Evolutionary conservation across 2,329 filamentous ascomycete genomes (phyloP).

Genomic region (Magnaporthiopsis poae): DNA sequence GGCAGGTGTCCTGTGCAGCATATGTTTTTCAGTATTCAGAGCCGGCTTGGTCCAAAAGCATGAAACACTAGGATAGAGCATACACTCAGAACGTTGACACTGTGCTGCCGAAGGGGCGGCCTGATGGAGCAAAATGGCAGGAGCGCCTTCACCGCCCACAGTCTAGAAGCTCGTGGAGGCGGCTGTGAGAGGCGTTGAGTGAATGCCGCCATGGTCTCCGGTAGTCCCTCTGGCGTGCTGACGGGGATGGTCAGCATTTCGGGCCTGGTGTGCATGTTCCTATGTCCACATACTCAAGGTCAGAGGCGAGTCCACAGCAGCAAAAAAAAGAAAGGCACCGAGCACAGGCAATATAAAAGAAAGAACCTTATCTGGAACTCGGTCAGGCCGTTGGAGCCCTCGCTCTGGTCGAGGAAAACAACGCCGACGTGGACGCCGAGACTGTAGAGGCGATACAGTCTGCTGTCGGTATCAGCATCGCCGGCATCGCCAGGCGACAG

Average conservation of each 20-base stretch:
- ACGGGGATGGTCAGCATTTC: slow-evolving; percentile 35
- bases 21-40: not conserved
- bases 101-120: slow-evolving; percentile 4
- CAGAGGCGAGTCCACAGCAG: not conserved
- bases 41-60: not conserved
- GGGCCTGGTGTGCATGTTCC: slow-evolving; percentile 1
- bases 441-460: slow-evolving; percentile 31
- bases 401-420: slow-evolving; percentile 30
- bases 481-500: slow-evolving; percentile 29
- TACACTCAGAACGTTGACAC: slow-evolving; percentile 1
- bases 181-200: slow-evolving; percentile 9
- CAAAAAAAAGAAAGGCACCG: no score
- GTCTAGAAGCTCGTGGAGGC: not conserved
- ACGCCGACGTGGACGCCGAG: slow-evolving; percentile 30
- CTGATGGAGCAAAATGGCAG: slow-evolving; percentile 6
- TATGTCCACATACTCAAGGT: not conserved
- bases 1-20: not conserved
- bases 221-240: slow-evolving; percentile 24
- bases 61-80: not conserved
- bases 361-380: slow-evolving; percentile 31
- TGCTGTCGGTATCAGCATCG: slow-evolving; percentile 19
- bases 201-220: slow-evolving; percentile 29
- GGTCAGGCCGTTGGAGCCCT: slow-evolving; percentile 22
- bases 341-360: no score
- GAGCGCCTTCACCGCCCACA: not conserved